Conservation (phyloP, 352 stramenopile species). For the Globisporangium orthogonon region DNA sequence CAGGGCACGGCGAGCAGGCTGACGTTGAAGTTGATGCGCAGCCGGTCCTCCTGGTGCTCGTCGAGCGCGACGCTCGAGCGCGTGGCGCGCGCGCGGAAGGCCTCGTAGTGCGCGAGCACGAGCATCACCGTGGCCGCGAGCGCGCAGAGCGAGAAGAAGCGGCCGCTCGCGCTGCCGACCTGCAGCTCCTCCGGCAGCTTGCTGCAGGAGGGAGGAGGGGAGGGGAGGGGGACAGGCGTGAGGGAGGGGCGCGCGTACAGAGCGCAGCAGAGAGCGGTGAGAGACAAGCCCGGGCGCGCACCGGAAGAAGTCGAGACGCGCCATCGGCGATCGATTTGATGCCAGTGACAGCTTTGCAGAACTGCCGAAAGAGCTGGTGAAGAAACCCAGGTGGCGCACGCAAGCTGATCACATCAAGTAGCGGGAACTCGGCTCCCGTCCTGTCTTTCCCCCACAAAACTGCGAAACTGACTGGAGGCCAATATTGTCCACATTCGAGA, state of each 20-base stretch:
- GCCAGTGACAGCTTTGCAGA: not conserved
- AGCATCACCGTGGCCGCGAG: slow-evolving; percentile 48
- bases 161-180: slow-evolving; percentile 45
- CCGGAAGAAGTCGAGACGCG: slow-evolving; percentile 17
- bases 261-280: not conserved
- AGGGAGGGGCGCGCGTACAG: not conserved
- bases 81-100: slow-evolving; percentile 34
- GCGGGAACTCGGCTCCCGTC: too few relatives aligned
- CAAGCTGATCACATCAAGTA: too few relatives aligned
- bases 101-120: slow-evolving; percentile 50
- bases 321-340: not conserved
- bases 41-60: slow-evolving; percentile 70
- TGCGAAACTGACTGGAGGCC: not conserved
- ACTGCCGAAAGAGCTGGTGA: too few relatives aligned
- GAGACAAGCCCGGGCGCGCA: not conserved
- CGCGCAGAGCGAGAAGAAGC: slow-evolving; percentile 65
- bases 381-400: too few relatives aligned
- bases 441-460: not conserved
- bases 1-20: slow-evolving; percentile 71
- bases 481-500: too few relatives aligned
- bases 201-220: slow-evolving; percentile 12
- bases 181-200: slow-evolving; percentile 76
- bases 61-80: slow-evolving; percentile 63
- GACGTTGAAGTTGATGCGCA: slow-evolving; percentile 85
- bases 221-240: not conserved